Evolutionary conservation across 2,329 filamentous ascomycete genomes (phyloP).

Genomic region (Pyrenochaeta sp.): DNA sequence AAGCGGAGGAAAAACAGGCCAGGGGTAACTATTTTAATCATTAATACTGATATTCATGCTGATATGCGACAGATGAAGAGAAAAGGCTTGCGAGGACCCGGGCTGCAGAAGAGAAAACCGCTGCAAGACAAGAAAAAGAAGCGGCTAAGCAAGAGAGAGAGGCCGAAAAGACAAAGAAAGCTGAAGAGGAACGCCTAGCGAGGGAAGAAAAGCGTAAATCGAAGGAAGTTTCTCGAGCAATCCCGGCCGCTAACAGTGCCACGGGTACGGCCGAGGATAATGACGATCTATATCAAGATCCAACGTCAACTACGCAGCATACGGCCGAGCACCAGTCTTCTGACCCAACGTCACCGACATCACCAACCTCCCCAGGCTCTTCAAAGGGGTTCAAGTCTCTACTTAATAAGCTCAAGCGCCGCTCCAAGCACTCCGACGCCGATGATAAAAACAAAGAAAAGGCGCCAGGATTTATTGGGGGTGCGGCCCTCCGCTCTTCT

Average conservation of each 20-base stretch:
- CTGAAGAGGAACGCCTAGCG: conserved; percentile 61
- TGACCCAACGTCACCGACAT: conserved; percentile 32
- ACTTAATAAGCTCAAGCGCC: conserved; percentile 50
- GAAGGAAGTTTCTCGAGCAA: conserved; percentile 40
- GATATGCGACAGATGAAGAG: conserved; percentile 59
- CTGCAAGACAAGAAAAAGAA: conserved; percentile 49
- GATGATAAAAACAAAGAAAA: conserved; percentile 28
- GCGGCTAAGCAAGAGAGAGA: conserved; percentile 49
- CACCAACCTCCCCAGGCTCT: conserved; percentile 39
- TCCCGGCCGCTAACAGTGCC: conserved; percentile 14
- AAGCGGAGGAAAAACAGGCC: conserved; percentile 56
- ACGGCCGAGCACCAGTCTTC: conserved; percentile 15
- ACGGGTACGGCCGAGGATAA: conserved; percentile 13
- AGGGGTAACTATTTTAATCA: conserved; percentile 61
- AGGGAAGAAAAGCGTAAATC: conserved; percentile 65
- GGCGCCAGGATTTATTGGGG: conserved; percentile 55
- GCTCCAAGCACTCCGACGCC: conserved; percentile 41
- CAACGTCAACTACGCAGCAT: conserved; percentile 14
- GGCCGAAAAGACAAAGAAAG: conserved; percentile 58
- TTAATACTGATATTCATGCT: conserved; percentile 8
- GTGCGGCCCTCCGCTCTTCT: conserved; percentile 48
- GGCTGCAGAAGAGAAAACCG: conserved; percentile 61
- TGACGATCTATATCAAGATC: conserved; percentile 32
- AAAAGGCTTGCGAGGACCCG: conserved; percentile 58
- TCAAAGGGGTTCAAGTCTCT: conserved; percentile 49